Evolutionary conservation across 2,329 filamentous ascomycete genomes (phyloP).

Genomic region (Colletotrichum destructivum): DNA sequence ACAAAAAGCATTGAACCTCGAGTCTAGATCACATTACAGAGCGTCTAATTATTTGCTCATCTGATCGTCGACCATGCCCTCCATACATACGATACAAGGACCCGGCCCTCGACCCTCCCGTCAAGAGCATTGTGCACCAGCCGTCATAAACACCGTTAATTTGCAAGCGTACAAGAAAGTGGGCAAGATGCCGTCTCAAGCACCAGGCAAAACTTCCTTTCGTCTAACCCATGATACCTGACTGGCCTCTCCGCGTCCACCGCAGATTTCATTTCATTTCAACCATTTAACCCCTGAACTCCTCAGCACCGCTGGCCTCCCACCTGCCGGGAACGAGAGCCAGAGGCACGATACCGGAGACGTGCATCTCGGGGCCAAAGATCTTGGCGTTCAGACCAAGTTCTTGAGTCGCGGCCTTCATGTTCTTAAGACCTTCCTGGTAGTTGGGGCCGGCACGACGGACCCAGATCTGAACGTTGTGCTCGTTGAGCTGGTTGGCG

Average conservation of each 20-base stretch:
- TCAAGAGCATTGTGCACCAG: constrained; percentile 41
- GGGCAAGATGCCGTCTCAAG: constrained; percentile 39
- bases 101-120: constrained; percentile 40
- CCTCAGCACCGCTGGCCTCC: constrained; percentile 73
- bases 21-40: constrained; percentile 45
- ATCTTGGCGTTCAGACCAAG: constrained; percentile 82
- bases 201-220: constrained; percentile 42
- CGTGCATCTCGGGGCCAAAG: constrained; percentile 89
- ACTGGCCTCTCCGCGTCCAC: constrained; percentile 30
- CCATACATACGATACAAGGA: constrained; percentile 44
- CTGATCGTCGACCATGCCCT: constrained; percentile 43
- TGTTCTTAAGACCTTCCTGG: constrained; percentile 99
- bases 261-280: constrained; percentile 33
- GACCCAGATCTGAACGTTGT: constrained; percentile 99
- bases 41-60: constrained; percentile 44
- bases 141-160: constrained; percentile 43
- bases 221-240: constrained; percentile 36
- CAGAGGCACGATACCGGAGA: constrained; percentile 95
- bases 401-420: constrained; percentile 96
- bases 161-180: constrained; percentile 44
- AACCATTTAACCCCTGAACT: constrained; percentile 69
- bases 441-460: constrained; percentile 94
- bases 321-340: constrained; percentile 80
- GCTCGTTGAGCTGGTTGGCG: constrained; percentile 87
- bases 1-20: constrained; percentile 16